Conservation (phyloP, 768 basidiomycete species). For the Gloeostereum incarnatum region DNA sequence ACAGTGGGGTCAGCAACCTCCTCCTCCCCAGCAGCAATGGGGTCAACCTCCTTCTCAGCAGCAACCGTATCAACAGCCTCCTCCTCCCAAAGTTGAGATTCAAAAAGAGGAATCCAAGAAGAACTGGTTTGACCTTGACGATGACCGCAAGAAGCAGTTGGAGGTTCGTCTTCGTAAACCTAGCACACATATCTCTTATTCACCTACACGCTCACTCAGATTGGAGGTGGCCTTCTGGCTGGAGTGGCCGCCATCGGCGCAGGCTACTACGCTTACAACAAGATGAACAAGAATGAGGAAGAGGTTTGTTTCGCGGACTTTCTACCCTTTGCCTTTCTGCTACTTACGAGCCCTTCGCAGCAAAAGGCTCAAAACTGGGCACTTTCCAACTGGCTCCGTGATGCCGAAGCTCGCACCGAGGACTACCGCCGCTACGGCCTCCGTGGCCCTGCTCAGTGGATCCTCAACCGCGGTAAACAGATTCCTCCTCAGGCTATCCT, state of each 20-base stretch:
- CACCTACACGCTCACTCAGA: conserved; percentile 26
- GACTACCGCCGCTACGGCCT: conserved; percentile 35
- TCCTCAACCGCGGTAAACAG: conserved; percentile 45
- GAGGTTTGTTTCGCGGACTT: conserved; percentile 28
- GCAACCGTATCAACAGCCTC: too few species aligned
- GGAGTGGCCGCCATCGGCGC: conserved; percentile 46
- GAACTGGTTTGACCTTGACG: conserved; percentile 47
- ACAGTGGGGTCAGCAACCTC: too few species aligned
- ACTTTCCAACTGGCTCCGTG: conserved; percentile 41
- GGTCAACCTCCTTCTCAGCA: conserved; percentile 5
- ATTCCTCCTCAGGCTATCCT: conserved; percentile 52
- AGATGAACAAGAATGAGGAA: conserved; percentile 47
- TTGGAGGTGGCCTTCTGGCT: conserved; percentile 57
- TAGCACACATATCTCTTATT: neutral
- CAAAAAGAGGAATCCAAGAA: conserved; percentile 39
- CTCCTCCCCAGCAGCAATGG: too few species aligned
- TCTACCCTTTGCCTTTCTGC: neutral
- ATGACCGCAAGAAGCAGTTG: conserved; percentile 47
- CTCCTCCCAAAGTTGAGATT: conserved; percentile 15
- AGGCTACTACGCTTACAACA: conserved; percentile 41
- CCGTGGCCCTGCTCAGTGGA: conserved; percentile 47
- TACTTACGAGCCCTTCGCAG: conserved; percentile 18
- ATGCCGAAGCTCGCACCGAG: conserved; percentile 45
- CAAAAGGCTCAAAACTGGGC: conserved; percentile 43
- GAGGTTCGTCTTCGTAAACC: conserved; percentile 35